Evolutionary conservation across 23 red algal species (phyloP).

Genomic region (Gracilaria vermiculophylla): DNA sequence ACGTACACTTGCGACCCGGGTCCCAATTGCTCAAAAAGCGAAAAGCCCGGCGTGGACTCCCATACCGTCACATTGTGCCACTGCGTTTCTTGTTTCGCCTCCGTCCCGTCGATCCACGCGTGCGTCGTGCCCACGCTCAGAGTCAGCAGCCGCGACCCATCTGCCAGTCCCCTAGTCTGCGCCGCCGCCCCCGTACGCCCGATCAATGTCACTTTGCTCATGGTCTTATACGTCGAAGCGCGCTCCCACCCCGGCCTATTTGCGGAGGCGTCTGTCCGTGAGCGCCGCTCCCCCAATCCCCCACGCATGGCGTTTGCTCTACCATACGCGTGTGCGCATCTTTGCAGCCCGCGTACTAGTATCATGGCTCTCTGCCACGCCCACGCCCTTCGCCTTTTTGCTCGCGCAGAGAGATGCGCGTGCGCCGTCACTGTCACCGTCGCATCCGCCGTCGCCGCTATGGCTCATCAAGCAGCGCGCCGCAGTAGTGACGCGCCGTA

Average conservation of each 20-base stretch:
- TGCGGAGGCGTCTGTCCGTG: neutral
- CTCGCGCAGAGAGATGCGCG: no score
- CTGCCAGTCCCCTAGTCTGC: neutral
- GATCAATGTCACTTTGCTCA: conserved; percentile 51
- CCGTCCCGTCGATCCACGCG: neutral
- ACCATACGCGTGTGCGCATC: no score
- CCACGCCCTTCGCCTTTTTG: no score
- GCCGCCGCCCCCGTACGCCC: conserved; percentile 38
- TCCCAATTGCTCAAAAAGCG: conserved; percentile 10
- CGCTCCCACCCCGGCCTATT: neutral
- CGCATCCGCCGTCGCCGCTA: no score
- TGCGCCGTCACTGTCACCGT: no score
- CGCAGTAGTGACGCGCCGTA: no score
- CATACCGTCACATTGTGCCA: conserved; percentile 44
- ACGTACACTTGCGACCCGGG: conserved; percentile 41
- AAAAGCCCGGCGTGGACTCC: conserved; percentile 18
- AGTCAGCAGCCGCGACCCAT: neutral
- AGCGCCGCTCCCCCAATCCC: no score
- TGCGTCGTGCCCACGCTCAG: conserved; percentile 48
- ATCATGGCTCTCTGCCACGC: no score
- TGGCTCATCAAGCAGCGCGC: no score
- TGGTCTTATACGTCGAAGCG: neutral
- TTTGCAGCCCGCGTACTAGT: no score
- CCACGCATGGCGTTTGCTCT: no score
- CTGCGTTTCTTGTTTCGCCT: neutral